phyloP scores from a whole-genome alignment of 768 basidiomycete species.

The Tricholoma matsutake region DNA sequence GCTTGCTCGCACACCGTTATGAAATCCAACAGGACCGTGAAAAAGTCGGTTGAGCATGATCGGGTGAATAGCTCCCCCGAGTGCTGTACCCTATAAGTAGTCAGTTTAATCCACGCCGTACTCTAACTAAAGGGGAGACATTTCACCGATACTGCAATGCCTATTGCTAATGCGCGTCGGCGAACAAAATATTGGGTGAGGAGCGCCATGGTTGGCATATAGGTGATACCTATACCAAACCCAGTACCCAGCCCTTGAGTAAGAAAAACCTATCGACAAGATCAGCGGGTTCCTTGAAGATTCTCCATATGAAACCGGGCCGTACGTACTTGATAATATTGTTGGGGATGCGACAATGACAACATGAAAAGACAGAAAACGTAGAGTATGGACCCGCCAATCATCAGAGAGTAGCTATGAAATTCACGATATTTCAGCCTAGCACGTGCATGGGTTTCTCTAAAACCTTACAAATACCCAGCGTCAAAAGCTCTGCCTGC shows the following conservation, averaged over 20 bases:
- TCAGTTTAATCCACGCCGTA: slow-evolving; percentile 12
- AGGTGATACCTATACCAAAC: slow-evolving; percentile 43
- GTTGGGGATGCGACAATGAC: slow-evolving; percentile 25
- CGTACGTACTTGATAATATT: slow-evolving; percentile 26
- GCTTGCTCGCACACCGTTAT: slow-evolving; percentile 39
- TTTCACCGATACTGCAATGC: slow-evolving; percentile 41
- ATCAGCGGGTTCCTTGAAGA: background rate
- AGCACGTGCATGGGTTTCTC: background rate
- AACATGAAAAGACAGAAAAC: slow-evolving; percentile 31
- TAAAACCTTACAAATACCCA: slow-evolving; percentile 22
- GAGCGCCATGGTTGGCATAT: slow-evolving; percentile 44
- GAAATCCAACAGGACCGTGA: slow-evolving; percentile 50
- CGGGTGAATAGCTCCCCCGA: slow-evolving; percentile 62
- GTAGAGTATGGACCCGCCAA: slow-evolving; percentile 26
- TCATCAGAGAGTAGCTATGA: slow-evolving; percentile 26
- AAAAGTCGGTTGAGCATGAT: slow-evolving; percentile 62
- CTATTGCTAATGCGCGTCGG: slow-evolving; percentile 46
- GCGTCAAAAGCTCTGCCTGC: slow-evolving; percentile 25
- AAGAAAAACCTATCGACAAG: slow-evolving; percentile 37
- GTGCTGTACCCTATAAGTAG: slow-evolving; percentile 40
- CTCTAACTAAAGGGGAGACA: slow-evolving; percentile 7
- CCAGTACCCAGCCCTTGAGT: slow-evolving; percentile 47
- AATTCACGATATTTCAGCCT: background rate
- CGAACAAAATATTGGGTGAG: slow-evolving; percentile 48
- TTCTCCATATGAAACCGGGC: background rate